Percentiles rank a stretch among this genome's conserved stretches.
Conservation (phyloP, 345 rosid species). For the Rhodomyrtus tomentosa region DNA sequence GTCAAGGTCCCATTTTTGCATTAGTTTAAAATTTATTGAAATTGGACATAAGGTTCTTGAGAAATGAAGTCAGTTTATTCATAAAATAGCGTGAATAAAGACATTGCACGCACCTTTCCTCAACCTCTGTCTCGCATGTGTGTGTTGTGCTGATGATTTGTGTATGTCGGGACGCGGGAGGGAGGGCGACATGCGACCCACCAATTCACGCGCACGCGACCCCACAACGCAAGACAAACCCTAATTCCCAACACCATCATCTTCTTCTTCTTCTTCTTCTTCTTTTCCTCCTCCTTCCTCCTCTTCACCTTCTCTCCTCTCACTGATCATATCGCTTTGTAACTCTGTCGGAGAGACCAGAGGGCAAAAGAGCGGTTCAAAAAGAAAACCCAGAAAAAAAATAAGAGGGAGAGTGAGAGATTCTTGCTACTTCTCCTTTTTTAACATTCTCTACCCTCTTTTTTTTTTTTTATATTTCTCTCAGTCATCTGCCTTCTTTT, state of each 20-base stretch:
- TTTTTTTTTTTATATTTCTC: neutral
- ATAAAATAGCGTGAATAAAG: neutral
- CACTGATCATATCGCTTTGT: neutral
- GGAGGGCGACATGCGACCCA: constrained; percentile 23
- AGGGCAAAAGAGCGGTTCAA: neutral
- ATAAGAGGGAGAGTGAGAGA: neutral
- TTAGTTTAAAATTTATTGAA: neutral
- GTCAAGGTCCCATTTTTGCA: neutral
- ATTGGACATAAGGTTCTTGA: neutral
- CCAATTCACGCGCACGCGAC: constrained; percentile 15
- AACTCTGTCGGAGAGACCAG: neutral
- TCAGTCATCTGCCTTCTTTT: neutral
- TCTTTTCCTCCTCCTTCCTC: neutral
- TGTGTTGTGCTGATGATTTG: neutral
- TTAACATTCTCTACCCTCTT: neutral
- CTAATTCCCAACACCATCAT: constrained; percentile 9
- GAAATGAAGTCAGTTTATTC: neutral
- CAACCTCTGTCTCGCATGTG: neutral
- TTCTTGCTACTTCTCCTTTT: neutral
- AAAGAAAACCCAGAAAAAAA: neutral
- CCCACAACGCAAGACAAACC: constrained; percentile 2
- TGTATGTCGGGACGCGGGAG: constrained; percentile 9
- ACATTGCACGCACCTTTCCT: neutral
- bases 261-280: neutral
- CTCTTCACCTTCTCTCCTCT: neutral